Percentiles rank a stretch among this genome's conserved stretches.
phyloP scores from a whole-genome alignment of 2,329 filamentous ascomycete genomes.

The Aspergillus eucalypticola region DNA sequence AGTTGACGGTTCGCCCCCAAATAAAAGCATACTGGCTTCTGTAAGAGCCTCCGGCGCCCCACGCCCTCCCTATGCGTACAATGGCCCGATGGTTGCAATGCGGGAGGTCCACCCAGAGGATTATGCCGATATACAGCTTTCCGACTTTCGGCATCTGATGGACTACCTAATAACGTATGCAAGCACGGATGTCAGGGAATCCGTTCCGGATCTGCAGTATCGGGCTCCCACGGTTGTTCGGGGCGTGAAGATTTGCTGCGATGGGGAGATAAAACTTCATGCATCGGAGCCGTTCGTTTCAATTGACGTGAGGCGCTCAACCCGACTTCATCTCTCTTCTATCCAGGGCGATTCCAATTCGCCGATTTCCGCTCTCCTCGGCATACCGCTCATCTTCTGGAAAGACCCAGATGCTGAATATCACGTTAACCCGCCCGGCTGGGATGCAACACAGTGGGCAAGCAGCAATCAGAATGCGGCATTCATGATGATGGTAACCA shows the following conservation, averaged over 20 bases:
- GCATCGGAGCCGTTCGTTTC: conserved; percentile 3
- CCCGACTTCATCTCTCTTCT: background rate
- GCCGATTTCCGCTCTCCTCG: conserved; percentile 9
- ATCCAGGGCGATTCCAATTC: background rate
- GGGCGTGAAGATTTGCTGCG: conserved; percentile 5
- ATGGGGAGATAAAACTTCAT: conserved; percentile 5
- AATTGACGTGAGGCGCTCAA: background rate
- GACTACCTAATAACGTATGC: conserved; percentile 6
- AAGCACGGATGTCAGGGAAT: background rate
- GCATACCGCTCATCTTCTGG: conserved; percentile 12
- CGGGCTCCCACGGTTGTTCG: background rate
- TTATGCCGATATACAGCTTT: conserved; percentile 7
- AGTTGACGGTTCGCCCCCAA: background rate
- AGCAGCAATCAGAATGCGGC: conserved; percentile 1
- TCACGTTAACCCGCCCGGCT: background rate
- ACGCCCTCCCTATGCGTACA: background rate
- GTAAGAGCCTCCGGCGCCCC: background rate
- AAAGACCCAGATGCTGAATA: conserved; percentile 4
- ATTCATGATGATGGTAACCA: conserved; percentile 11
- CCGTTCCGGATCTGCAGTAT: background rate
- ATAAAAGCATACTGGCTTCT: conserved; percentile 5
- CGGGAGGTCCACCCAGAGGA: background rate
- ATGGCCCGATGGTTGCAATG: conserved; percentile 8
- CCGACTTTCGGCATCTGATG: conserved; percentile 13
- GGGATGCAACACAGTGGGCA: background rate